Evolutionary conservation across 106 monocot genomes (phyloP).

Genomic region (Ottelia alismoides): DNA sequence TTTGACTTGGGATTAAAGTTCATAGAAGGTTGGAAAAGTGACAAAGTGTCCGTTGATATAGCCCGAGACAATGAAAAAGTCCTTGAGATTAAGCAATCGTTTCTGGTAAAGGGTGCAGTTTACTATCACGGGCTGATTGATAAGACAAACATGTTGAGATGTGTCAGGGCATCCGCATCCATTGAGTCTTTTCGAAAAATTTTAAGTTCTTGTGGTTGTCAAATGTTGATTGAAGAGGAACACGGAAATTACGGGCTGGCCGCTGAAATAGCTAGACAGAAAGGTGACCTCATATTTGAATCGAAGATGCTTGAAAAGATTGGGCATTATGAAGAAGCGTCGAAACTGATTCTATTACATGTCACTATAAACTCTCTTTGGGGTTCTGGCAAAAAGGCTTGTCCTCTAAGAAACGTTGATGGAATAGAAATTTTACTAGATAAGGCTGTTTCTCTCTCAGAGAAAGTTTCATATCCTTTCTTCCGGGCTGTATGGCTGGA

Average conservation of each 20-base stretch:
- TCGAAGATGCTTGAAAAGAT: slow-evolving; percentile 35
- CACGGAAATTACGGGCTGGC: slow-evolving; percentile 32
- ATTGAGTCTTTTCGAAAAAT: slow-evolving; percentile 21
- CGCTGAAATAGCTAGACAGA: slow-evolving; percentile 17
- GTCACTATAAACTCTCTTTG: slow-evolving; percentile 32
- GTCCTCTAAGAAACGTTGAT: slow-evolving; percentile 30
- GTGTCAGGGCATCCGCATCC: slow-evolving; percentile 26
- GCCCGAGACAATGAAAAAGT: not conserved
- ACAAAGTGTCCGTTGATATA: not conserved
- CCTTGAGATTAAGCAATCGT: slow-evolving; percentile 11
- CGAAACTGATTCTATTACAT: slow-evolving; percentile 20
- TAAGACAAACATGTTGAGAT: slow-evolving; percentile 22
- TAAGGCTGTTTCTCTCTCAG: slow-evolving; percentile 19
- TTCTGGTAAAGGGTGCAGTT: slow-evolving; percentile 20
- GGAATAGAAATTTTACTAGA: slow-evolving; percentile 16
- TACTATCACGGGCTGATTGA: slow-evolving; percentile 15
- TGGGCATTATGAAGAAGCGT: slow-evolving; percentile 18
- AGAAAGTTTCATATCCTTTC: slow-evolving; percentile 12
- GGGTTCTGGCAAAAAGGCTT: slow-evolving; percentile 29
- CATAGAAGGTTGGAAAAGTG: slow-evolving; percentile 15
- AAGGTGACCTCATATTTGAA: slow-evolving; percentile 34
- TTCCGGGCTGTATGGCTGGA: slow-evolving; percentile 14
- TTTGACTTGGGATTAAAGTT: slow-evolving; percentile 18
- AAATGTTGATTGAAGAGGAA: slow-evolving; percentile 28
- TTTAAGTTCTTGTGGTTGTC: slow-evolving; percentile 24